Conservation (phyloP, 208 protist genomes). For the Leishmania arabica region DNA sequence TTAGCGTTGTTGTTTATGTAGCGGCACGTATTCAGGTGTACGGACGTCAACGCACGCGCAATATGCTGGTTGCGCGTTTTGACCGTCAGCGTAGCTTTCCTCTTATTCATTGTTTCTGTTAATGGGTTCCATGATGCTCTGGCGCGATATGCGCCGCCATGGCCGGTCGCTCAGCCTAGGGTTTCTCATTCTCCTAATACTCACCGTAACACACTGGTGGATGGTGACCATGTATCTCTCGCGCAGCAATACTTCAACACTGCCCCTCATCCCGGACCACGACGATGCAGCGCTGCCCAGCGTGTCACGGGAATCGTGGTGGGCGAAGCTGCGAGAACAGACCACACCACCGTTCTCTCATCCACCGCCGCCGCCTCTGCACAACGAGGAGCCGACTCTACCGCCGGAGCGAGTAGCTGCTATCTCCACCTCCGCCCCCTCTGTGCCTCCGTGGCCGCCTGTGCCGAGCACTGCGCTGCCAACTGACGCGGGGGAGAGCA, state of each 20-base stretch:
- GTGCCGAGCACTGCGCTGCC: not conserved
- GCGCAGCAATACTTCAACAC: not conserved
- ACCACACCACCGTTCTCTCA: not conserved
- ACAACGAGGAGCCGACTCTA: conserved; percentile 33
- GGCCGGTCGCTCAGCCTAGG: not conserved
- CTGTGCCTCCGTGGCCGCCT: not conserved
- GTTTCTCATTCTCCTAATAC: conserved; percentile 6
- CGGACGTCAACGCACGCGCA: not conserved
- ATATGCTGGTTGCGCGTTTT: not conserved
- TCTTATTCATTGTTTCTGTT: not conserved
- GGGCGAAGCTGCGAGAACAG: not conserved
- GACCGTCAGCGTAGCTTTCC: not conserved
- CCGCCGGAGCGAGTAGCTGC: conserved; percentile 12
- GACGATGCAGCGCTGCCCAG: not conserved
- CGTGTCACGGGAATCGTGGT: not conserved
- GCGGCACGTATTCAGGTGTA: not conserved
- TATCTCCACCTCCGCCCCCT: conserved; percentile 28
- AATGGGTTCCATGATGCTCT: not conserved
- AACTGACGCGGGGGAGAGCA: too few species aligned
- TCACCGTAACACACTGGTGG: conserved; percentile 16
- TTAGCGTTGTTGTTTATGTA: not conserved
- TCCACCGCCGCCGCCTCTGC: conserved; percentile 29
- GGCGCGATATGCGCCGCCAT: not conserved
- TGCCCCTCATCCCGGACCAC: not conserved
- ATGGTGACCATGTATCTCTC: conserved; percentile 9